A percentile compares a stretch with the other conserved stretches of the same genome.
Conservation (phyloP, 768 basidiomycete genomes). For the Amanita polypyramis region DNA sequence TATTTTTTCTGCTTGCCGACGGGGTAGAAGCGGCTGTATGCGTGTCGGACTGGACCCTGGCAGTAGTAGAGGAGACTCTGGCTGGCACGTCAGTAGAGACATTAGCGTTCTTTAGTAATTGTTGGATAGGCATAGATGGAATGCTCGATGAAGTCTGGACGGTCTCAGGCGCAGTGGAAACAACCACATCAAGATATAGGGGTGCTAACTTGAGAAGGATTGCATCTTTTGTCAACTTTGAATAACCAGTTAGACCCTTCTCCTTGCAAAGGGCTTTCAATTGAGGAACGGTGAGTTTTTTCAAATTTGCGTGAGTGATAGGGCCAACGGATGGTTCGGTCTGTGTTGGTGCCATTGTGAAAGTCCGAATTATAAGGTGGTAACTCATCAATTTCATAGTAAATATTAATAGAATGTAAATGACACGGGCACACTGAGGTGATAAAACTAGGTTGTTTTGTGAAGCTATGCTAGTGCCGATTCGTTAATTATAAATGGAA, state of each 20-base stretch:
- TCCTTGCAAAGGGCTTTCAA: conserved; percentile 64
- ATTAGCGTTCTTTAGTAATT: neutral
- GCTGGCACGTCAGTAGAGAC: neutral
- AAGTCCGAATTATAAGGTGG: neutral
- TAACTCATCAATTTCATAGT: neutral
- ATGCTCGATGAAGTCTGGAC: neutral
- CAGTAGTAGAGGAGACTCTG: neutral
- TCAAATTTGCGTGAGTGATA: conserved; percentile 16
- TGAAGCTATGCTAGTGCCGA: neutral
- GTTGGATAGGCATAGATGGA: neutral
- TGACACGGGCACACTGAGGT: too few species aligned
- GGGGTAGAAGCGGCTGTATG: neutral
- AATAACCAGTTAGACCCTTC: conserved; percentile 48
- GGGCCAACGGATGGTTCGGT: neutral
- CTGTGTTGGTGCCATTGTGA: neutral
- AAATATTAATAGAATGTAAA: neutral
- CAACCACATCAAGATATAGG: neutral
- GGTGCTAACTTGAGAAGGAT: conserved; percentile 40
- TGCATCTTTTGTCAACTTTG: conserved; percentile 50
- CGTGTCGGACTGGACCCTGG: neutral
- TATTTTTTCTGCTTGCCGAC: neutral
- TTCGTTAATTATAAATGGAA: conserved; percentile 56
- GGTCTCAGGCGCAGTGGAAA: neutral
- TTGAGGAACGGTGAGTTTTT: conserved; percentile 47
- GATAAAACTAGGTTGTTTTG: neutral